phyloP scores from a whole-genome alignment of 2,329 filamentous ascomycete species.

The Knufia fluminis region DNA sequence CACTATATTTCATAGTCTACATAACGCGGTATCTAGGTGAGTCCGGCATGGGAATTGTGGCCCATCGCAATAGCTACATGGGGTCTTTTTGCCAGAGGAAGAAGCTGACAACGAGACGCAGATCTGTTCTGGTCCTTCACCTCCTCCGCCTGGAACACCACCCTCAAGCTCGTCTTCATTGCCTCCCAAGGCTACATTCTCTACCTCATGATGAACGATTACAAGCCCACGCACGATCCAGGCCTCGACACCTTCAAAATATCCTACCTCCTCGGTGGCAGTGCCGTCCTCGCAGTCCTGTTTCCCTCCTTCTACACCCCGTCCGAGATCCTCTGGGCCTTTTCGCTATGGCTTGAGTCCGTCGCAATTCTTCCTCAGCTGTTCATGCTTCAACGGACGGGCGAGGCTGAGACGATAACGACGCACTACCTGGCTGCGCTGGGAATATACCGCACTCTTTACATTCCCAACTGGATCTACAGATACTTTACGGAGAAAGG shows the following conservation, averaged over 20 bases:
- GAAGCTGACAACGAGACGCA: constrained; percentile 29
- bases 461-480: constrained; percentile 98
- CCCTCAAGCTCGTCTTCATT: constrained; percentile 96
- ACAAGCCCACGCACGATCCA: constrained; percentile 94
- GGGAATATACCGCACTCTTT: constrained; percentile 81
- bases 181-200: constrained; percentile 82
- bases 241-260: constrained; percentile 97
- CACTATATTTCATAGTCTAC: constrained; percentile 88
- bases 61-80: no score
- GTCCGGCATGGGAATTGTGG: no score
- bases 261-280: constrained; percentile 74
- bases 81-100: neutral
- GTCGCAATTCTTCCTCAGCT: constrained; percentile 95
- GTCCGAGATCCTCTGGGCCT: constrained; percentile 84
- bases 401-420: constrained; percentile 98
- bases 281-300: constrained; percentile 66
- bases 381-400: constrained; percentile 95
- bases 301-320: constrained; percentile 78
- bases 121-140: constrained; percentile 82
- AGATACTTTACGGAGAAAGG: constrained; percentile 65
- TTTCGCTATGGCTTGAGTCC: constrained; percentile 95
- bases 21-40: constrained; percentile 80
- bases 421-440: constrained; percentile 95
- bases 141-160: constrained; percentile 76
- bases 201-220: constrained; percentile 95